phyloP scores from a whole-genome alignment of 2,329 filamentous ascomycete genomes.

The Diaporthe helianthi region DNA sequence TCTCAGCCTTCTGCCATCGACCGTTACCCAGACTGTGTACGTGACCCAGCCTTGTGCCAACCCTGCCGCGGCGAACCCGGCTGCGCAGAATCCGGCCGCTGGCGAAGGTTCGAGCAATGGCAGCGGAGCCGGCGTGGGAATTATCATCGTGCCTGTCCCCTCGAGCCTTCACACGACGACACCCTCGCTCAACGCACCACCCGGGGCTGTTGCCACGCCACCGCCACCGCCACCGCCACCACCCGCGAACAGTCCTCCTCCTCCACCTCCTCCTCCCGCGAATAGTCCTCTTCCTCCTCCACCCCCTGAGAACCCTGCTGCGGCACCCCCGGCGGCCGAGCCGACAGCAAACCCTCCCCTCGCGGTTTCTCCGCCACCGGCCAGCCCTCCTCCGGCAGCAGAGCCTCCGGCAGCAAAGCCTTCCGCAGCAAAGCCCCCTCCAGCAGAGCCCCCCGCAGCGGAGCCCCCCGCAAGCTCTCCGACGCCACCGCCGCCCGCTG shows the following conservation, averaged over 20 bases:
- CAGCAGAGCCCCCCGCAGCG: constrained; percentile 10
- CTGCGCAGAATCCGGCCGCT: constrained; percentile 28
- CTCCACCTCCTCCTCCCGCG: background rate
- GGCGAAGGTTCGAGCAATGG: constrained; percentile 3
- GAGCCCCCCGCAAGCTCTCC: background rate
- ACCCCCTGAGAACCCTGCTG: no score
- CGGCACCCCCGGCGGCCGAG: no score
- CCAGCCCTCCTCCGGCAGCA: background rate
- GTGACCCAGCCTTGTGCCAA: constrained; percentile 37
- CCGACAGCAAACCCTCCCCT: background rate
- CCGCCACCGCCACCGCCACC: background rate
- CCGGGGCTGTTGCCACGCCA: constrained; percentile 13
- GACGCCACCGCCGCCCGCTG: constrained; percentile 2
- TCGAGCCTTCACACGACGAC: constrained; percentile 31
- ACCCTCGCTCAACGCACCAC: constrained; percentile 6
- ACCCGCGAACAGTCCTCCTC: background rate
- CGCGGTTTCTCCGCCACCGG: no score
- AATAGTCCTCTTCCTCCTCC: background rate
- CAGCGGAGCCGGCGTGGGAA: constrained; percentile 31
- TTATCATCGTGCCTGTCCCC: constrained; percentile 37
- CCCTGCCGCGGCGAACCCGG: constrained; percentile 32
- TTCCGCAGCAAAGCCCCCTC: background rate
- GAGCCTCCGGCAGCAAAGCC: background rate
- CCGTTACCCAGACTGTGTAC: constrained; percentile 41
- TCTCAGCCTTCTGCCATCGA: constrained; percentile 45